Evolutionary conservation across 2,329 filamentous ascomycete genomes (phyloP), one percentile per base, ranked within the genome.

Genomic region (Coniochaeta prunicola): DNA sequence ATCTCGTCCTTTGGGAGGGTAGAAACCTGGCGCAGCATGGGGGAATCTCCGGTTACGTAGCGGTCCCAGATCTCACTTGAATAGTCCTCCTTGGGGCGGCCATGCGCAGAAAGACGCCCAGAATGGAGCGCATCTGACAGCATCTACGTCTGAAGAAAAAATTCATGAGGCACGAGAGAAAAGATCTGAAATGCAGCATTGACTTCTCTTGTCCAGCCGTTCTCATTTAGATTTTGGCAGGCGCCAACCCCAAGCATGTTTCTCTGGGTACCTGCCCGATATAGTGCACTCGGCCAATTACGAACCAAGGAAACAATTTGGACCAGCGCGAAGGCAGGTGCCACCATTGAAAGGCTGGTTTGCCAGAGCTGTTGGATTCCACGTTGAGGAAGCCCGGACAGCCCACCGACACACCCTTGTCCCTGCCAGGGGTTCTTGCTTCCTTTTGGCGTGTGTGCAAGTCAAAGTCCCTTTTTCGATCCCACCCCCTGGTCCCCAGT

Each of bases 231-330:
- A 13, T 12, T 50, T 26, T 48, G 21, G 42, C 42, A 48, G 42
- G 42, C 42, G 42, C 42, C 45, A 21, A 45, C 19, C 19, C 24
- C 40, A 45, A 45, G n/a, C 45, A 28, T 17, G 10, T 50, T 13
- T 50, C 40, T 8, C 21, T 50, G 24, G n/a, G 4, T 50, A 50
- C 45, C 45, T 50, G 26, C 45, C 45, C 45, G 45, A 50, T 50
- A 50, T 30, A 50, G 45, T 50, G 45, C 45, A 50, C 45, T 50
- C 24, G 45, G 45, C 45, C 45, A 50, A 50, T 50, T 30, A n/a
- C 13, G 2, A 50, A 30, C 21, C 7, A 50, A 30, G 15, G 24
- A 50, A 50, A 28, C 45, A n/a, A n/a, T n/a, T n/a, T n/a, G n/a
- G 45, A 17, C 13, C 30, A 50, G 45, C 24, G 45, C 45, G n/a